Evolutionary conservation across 768 basidiomycete genomes (phyloP), one percentile per base, ranked within the genome.

Genomic region (Porpolomopsis calyptriformis): DNA sequence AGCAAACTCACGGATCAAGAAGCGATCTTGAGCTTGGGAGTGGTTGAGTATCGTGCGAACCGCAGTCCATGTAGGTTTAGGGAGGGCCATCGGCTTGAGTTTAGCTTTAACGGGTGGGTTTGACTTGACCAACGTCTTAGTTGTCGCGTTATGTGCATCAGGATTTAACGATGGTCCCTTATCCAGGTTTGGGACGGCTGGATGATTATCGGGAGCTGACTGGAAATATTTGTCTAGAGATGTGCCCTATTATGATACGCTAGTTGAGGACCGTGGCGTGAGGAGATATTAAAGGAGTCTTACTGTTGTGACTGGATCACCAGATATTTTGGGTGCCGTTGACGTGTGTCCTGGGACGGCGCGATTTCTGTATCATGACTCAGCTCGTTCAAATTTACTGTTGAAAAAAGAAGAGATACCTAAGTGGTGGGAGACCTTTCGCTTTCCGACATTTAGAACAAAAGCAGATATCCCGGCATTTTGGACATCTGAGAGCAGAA

Each of bases 1-100:
- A 9, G 76, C 57, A 57, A 87, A 90, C 60, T 89, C 86, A 47
- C 86, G 77, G 35, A 88, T 80, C 52, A 76, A 66, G 39, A 88
- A 73, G 8, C 85, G 78, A 22, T 72, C 68, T 50, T 82, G 71
- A 1, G 72, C 76, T 33, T 76, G 73, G 1, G 65, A 55, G 31
- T 66, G 62, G 4, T 67, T 61, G 11, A 82, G 62, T 24, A 52
- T 53, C 10, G 69, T 65, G 1, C 65, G 65, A 4, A 84, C 57
- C 4, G 57, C 54, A 4, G 64, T 72, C 85, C 85, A 88, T 39
- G 62, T 61, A 33, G 80, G 64, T 47, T 62, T 49, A 4, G 78
- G 72, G 23, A 77, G 59, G 1, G 63, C 48, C 36, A 46, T 53
- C 20, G 24, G 38, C 41, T 50, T 57, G 46, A 48, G 36, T 53